These are phyloP conservation scores for Nakazawaea wyomingensis DNA, from an alignment of 805 yeast species.

Conservation along the genomic window DNA sequence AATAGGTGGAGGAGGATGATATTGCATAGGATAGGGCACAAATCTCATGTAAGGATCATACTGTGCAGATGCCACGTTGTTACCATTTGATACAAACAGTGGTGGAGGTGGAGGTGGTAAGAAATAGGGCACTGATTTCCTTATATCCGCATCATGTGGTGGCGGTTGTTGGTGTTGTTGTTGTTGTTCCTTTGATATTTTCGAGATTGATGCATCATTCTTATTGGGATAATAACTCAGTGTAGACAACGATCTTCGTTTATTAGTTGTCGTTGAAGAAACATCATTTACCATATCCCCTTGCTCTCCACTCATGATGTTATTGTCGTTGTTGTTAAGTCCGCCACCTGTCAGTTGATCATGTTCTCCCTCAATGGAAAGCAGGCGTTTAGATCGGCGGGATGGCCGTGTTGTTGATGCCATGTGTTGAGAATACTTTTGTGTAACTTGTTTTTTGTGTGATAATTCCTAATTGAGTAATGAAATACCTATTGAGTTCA, in stretches of 20 bases:
- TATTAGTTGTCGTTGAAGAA: not conserved
- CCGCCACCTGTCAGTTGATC: no score
- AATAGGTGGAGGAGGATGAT: no score
- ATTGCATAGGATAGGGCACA: not conserved
- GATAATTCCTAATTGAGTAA: not conserved
- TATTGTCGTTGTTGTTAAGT: not conserved
- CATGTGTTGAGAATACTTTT: not conserved
- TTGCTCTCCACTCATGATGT: no score
- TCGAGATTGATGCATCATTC: not conserved
- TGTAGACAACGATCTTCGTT: not conserved
- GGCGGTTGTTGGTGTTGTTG: not conserved
- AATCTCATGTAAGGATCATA: constrained; percentile 1
- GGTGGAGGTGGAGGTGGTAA: constrained; percentile 10
- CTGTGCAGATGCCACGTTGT: not conserved
- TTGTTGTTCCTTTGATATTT: not conserved
- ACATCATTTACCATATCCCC: no score
- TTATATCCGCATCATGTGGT: constrained; percentile 1
- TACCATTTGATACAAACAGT: not conserved
- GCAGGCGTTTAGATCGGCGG: constrained; percentile 2
- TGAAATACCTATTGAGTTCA: not conserved
- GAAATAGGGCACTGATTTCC: constrained; percentile 9
- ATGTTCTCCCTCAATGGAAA: not conserved
- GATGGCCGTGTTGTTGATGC: not conserved
- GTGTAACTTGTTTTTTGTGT: not conserved
- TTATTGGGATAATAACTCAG: not conserved